These are phyloP conservation scores for Cubamyces lactineus DNA, from an alignment of 768 basidiomycete genomes.

Conservation along the genomic window DNA sequence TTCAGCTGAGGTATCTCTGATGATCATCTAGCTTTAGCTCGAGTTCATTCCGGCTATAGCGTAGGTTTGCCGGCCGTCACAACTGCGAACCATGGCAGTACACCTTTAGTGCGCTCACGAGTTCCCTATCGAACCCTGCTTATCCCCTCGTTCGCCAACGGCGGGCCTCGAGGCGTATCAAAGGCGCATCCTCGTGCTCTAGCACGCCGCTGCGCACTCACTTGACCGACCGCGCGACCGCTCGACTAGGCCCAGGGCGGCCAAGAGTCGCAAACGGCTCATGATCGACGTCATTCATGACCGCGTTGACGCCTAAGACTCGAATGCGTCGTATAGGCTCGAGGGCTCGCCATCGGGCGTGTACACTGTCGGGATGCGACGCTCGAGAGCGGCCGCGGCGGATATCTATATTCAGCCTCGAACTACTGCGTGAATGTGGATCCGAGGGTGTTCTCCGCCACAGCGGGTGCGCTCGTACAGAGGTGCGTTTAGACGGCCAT, in stretches of 20 bases:
- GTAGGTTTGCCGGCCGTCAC: neutral
- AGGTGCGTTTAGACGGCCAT: too few relatives aligned
- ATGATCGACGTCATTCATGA: conserved; percentile 20
- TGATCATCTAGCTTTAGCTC: neutral
- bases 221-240: neutral
- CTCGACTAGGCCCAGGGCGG: conserved; percentile 4
- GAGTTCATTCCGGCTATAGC: conserved; percentile 7
- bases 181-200: neutral
- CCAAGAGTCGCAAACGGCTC: neutral
- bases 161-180: too few relatives aligned
- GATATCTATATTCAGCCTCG: too few relatives aligned
- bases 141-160: too few relatives aligned
- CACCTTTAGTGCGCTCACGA: conserved; percentile 1
- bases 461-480: too few relatives aligned
- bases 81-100: neutral
- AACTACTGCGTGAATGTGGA: too few relatives aligned
- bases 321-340: too few relatives aligned
- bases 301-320: neutral
- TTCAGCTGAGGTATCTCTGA: too few relatives aligned
- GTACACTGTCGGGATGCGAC: too few relatives aligned
- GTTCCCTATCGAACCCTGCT: neutral
- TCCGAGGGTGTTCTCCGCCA: too few relatives aligned
- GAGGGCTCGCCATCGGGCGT: too few relatives aligned
- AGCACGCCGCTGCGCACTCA: neutral
- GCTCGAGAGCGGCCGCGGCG: too few relatives aligned